These are phyloP conservation scores for Globisporangium cylindrosporum DNA, from an alignment of 352 stramenopile species.

Conservation along the genomic window DNA sequence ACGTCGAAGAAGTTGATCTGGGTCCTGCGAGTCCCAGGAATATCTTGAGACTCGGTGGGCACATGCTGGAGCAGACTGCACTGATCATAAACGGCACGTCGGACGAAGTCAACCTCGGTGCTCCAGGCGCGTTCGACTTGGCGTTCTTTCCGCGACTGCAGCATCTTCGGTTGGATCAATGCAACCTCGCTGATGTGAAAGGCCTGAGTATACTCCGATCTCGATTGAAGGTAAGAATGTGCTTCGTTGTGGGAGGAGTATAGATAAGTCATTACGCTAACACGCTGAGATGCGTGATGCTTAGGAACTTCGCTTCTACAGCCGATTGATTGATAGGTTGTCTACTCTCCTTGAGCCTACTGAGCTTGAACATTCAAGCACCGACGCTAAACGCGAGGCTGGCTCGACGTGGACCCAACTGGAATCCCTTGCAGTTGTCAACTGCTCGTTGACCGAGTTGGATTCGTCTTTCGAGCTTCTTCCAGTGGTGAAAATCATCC, in stretches of 20 bases:
- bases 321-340: background rate
- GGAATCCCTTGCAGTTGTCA: slow-evolving; percentile 18
- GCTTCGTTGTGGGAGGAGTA: background rate
- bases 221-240: slow-evolving; percentile 13
- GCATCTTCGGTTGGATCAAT: slow-evolving; percentile 16
- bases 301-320: slow-evolving; percentile 20
- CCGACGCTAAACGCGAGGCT: background rate
- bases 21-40: slow-evolving; percentile 15
- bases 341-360: slow-evolving; percentile 6
- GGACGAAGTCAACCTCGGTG: slow-evolving; percentile 5
- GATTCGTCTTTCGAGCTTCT: slow-evolving; percentile 18
- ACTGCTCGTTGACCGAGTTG: slow-evolving; percentile 14
- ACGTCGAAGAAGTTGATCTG: slow-evolving; percentile 5
- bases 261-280: background rate
- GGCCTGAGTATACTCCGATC: slow-evolving; percentile 9
- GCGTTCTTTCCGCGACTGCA: slow-evolving; percentile 20
- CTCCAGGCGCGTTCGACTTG: slow-evolving; percentile 19
- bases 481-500: slow-evolving; percentile 11
- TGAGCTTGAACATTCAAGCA: background rate
- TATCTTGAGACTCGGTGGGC: slow-evolving; percentile 17
- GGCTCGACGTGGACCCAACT: slow-evolving; percentile 16
- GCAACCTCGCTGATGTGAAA: slow-evolving; percentile 5
- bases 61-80: slow-evolving; percentile 19
- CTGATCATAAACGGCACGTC: slow-evolving; percentile 10
- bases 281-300: background rate